Base-by-base conservation (phyloP, 768 basidiomycete genomes). In the Kwoniella sp. region DNA sequence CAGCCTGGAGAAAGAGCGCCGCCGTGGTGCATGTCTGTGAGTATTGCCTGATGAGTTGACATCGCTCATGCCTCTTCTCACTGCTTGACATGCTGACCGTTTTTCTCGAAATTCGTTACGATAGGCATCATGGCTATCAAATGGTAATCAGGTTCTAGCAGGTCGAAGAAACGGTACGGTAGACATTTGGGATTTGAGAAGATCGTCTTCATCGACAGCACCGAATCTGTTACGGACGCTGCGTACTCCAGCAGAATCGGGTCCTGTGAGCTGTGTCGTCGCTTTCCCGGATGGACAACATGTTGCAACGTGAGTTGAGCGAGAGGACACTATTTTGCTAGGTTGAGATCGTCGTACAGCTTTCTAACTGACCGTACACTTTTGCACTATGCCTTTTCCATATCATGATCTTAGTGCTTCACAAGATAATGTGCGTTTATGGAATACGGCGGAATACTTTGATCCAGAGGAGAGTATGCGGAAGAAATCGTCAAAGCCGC, bases 1-100 rank as follows among this genome's bases (percentile, higher is more conserved):
- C 89, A 89, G 86, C 87, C 91, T 83, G 88, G 88, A 72, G 93
- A 94, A 68, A 92, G 90, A 80, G 91, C 90, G 22, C 92, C 92
- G 29, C 92, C 91, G 12, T 97, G 93, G 92, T 96, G 92, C 80
- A 85, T 95, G 73, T 93, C 93, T 67, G 95, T 97, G 80, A 74
- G 87, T 79, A 56, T 9, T 2, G 22, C 29, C 13, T n/a, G 17
- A 15, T 58, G 48, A 19, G 44, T 26, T 25, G 21, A 15, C 26
- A 50, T 57, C 8, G 19, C 46, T 8, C 5, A 47, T 47, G 22
- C 46, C 19, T 47, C 7, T 52, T 8, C 51, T 52, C 19, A 9
- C 54, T 33, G 33, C 13, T 13, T 6, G 13, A 13, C 13, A 6
- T 13, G 33, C 13, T 33, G 12, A 29, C 7, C 46, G 24, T 26